Conservation (phyloP, 2,329 filamentous ascomycete genomes). For the Zalaria sp. region DNA sequence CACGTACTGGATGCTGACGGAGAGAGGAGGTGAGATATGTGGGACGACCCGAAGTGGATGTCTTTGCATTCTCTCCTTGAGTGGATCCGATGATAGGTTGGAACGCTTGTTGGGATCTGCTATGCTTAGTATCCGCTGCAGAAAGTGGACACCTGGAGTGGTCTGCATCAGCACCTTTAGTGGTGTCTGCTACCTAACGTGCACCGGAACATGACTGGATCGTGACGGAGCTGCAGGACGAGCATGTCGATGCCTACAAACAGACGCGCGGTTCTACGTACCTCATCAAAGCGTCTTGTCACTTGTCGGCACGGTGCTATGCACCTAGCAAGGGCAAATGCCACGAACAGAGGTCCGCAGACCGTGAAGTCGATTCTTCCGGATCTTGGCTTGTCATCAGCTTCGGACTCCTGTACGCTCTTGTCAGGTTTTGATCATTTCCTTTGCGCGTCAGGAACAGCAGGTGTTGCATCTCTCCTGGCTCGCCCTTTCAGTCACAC, state of each 20-base stretch:
- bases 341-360: conserved; percentile 25
- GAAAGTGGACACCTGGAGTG: conserved; percentile 5
- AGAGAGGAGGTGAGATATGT: conserved; percentile 38
- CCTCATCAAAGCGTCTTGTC: conserved; percentile 23
- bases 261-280: conserved; percentile 22
- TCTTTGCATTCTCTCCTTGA: conserved; percentile 34
- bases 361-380: conserved; percentile 1
- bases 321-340: conserved; percentile 41
- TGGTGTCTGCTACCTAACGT: conserved; percentile 13
- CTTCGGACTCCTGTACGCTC: conserved; percentile 3
- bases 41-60: conserved; percentile 34
- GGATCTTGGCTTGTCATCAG: neutral
- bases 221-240: conserved; percentile 15
- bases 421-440: neutral
- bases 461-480: conserved; percentile 3
- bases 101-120: conserved; percentile 11
- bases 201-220: neutral
- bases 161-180: conserved; percentile 16
- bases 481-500: neutral
- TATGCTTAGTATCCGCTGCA: conserved; percentile 20
- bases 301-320: conserved; percentile 45
- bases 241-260: conserved; percentile 29
- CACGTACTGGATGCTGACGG: conserved; percentile 20
- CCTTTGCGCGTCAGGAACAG: neutral
- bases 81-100: conserved; percentile 6